phyloP scores from a whole-genome alignment of 1,139 yeast genomes.

The Hanseniaspora sp. region DNA sequence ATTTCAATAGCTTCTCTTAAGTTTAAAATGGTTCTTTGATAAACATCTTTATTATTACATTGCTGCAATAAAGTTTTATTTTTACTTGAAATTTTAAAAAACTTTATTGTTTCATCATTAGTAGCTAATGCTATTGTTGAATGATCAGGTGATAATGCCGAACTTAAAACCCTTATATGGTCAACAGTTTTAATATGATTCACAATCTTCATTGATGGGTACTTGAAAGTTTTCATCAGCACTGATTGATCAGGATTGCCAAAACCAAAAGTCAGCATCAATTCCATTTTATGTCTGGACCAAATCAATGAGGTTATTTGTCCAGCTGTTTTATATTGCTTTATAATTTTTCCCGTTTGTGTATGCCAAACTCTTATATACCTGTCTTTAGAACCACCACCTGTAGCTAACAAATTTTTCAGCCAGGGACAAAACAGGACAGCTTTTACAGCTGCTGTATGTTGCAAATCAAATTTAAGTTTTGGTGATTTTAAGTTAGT shows the following conservation, averaged over 20 bases:
- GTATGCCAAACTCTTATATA: slow-evolving; percentile 72
- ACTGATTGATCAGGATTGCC: slow-evolving; percentile 42
- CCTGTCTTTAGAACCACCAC: slow-evolving; percentile 73
- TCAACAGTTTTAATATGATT: slow-evolving; percentile 43
- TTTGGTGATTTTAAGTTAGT: slow-evolving; percentile 34
- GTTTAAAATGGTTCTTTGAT: slow-evolving; percentile 52
- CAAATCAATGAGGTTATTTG: slow-evolving; percentile 74
- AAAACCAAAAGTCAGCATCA: slow-evolving; percentile 74
- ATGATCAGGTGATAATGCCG: slow-evolving; percentile 54
- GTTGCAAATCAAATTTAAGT: slow-evolving; percentile 41
- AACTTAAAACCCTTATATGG: slow-evolving; percentile 51
- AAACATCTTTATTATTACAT: slow-evolving; percentile 36
- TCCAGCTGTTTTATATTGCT: slow-evolving; percentile 45
- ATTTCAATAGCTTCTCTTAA: slow-evolving; percentile 43
- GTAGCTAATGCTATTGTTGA: slow-evolving; percentile 58
- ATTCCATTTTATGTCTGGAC: slow-evolving; percentile 53
- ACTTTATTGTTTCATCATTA: slow-evolving; percentile 64
- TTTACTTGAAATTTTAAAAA: slow-evolving; percentile 57
- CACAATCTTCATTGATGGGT: slow-evolving; percentile 48
- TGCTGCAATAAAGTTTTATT: slow-evolving; percentile 31
- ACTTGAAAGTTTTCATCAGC: slow-evolving; percentile 47
- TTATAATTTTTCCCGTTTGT: slow-evolving; percentile 55
- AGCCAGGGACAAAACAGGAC: slow-evolving; percentile 75
- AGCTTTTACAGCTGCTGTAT: slow-evolving; percentile 73
- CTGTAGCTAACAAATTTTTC: slow-evolving; percentile 60